Evolutionary conservation across 2,329 filamentous ascomycete species (phyloP).

Genomic region (Pseudogymnoascus sp.): DNA sequence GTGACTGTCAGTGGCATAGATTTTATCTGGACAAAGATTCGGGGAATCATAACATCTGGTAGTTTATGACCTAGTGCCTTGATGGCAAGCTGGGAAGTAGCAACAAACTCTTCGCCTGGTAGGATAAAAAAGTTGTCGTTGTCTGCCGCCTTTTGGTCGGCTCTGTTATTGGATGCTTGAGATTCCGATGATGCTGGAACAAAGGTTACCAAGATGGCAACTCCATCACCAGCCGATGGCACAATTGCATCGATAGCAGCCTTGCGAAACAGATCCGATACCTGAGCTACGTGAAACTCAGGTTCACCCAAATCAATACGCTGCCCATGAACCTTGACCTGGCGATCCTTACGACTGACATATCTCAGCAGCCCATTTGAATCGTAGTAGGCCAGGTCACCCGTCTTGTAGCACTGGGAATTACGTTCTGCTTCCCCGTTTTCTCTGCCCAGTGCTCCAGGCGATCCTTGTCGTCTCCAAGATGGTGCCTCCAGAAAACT

Average conservation of each 20-base stretch:
- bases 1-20: constrained; percentile 24
- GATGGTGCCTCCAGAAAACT: constrained; percentile 30
- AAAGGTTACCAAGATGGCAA: not conserved
- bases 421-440: constrained; percentile 52
- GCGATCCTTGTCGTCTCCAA: not conserved
- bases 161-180: not conserved
- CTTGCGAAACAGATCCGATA: not conserved
- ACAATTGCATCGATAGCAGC: not conserved
- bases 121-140: not conserved
- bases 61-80: constrained; percentile 24
- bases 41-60: constrained; percentile 31
- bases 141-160: not conserved
- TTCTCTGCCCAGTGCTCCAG: constrained; percentile 12
- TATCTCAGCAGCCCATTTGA: constrained; percentile 53
- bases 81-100: not conserved
- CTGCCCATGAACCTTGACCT: constrained; percentile 53
- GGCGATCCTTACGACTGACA: constrained; percentile 38
- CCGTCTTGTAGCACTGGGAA: constrained; percentile 49
- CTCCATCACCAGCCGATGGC: not conserved
- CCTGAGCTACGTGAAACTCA: constrained; percentile 18
- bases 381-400: constrained; percentile 51
- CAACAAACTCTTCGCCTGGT: not conserved
- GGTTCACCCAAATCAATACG: constrained; percentile 57
- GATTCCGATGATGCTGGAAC: not conserved
- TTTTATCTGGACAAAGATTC: constrained; percentile 24